Evolutionary conservation across 768 basidiomycete genomes (phyloP).

Genomic region (Leucogyrophana mollusca): DNA sequence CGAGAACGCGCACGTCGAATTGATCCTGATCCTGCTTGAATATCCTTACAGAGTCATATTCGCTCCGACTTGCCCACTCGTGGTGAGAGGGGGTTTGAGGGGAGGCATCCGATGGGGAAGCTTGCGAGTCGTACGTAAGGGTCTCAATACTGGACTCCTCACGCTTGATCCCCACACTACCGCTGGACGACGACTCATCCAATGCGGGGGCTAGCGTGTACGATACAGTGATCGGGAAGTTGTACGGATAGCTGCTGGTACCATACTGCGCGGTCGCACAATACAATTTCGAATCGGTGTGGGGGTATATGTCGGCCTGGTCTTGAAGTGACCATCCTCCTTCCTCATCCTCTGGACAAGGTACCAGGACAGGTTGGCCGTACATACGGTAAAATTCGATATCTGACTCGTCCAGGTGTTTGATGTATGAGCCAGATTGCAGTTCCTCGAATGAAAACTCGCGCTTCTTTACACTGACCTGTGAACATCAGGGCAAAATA

Average conservation of each 20-base stretch:
- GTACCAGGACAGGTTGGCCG: conserved; percentile 31
- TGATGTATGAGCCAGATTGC: conserved; percentile 30
- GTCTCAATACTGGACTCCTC: too few species aligned
- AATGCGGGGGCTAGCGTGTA: conserved; percentile 28
- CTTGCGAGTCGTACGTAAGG: too few species aligned
- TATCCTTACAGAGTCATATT: background rate
- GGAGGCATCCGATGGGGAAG: background rate
- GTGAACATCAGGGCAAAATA: background rate
- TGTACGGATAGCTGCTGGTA: conserved; percentile 7
- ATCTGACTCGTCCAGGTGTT: conserved; percentile 29
- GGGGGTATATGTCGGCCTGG: conserved; percentile 5
- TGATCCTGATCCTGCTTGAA: too few species aligned
- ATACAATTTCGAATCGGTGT: background rate
- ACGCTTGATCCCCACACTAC: too few species aligned
- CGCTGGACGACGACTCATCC: conserved; percentile 12
- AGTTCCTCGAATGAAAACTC: conserved; percentile 33
- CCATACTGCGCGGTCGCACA: background rate
- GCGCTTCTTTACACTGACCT: conserved; percentile 28
- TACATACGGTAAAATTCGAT: conserved; percentile 30
- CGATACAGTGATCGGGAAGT: conserved; percentile 19
- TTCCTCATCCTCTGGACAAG: conserved; percentile 19
- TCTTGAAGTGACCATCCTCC: conserved; percentile 14
- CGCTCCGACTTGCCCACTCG: background rate
- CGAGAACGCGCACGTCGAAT: too few species aligned
- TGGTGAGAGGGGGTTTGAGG: background rate